Base-by-base conservation (phyloP, 345 rosid species). In the Eucalyptus polybractea region DNA sequence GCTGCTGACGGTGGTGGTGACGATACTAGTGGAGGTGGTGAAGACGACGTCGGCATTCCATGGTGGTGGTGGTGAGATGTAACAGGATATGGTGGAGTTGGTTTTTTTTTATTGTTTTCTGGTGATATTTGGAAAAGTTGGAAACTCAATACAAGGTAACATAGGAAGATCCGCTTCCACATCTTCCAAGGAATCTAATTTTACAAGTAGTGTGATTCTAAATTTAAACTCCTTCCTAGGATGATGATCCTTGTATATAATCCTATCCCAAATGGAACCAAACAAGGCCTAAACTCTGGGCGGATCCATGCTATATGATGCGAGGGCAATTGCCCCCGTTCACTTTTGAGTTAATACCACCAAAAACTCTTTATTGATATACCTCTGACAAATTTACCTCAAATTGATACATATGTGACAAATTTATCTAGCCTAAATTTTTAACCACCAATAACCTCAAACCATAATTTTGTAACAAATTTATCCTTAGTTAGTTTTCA, bases 341-440 rank as follows among this genome's bases (percentile, higher is more conserved):
- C 72, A 65, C 72, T 29, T n/a, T 65, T 65, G 62, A 56, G 56
- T 19, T 53, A 53, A 53, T 19, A 53, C 9, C 4, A 53, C 1
- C 56, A 53, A 53, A 53, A 53, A 53, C 56, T 53, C 24, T 19
- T 53, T 53, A 53, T 0, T 19, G 0, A 53, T 53, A 53, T 53
- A 53, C 4, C 0, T 53, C 4, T 3, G 5, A 53, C 56, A 53
- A 53, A 53, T 53, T 53, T 53, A 53, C 2, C 5, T 5, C 0
- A 53, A 19, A 53, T 2, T 53, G 4, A 53, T 53, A 53, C 1
- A 53, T 0, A 21, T 7, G 10, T 19, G 2, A 53, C 10, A 53
- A 53, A 53, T 53, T 53, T 53, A 53, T 53, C 10, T 1, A 21
- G 10, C 24, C 24, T 53, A 53, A 53, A 53, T 19, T 53, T 51